Conservation (phyloP, 345 rosid species). For the Brassica incana region DNA sequence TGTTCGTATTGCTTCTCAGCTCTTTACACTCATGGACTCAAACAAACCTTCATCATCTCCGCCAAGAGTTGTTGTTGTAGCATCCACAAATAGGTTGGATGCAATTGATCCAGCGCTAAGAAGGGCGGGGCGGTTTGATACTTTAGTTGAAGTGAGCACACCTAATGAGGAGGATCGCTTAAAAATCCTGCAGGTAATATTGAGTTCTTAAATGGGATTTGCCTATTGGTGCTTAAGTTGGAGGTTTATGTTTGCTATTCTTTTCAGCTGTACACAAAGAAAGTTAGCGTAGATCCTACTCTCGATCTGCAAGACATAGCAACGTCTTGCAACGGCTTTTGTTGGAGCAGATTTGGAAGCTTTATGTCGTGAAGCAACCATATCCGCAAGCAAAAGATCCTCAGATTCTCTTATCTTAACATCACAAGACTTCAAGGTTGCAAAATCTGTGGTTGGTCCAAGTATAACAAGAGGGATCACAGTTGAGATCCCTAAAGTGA, state of each 20-base stretch:
- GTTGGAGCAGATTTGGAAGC: constrained; percentile 98
- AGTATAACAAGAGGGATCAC: constrained; percentile 93
- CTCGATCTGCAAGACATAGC: constrained; percentile 70
- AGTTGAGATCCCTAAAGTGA: constrained; percentile 81
- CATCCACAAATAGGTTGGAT: constrained; percentile 88
- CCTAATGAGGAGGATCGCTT: constrained; percentile 82
- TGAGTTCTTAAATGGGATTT: neutral
- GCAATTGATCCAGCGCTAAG: constrained; percentile 79
- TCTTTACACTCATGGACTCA: constrained; percentile 77
- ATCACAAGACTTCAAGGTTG: constrained; percentile 66
- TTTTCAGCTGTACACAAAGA: constrained; percentile 77
- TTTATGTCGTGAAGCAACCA: constrained; percentile 74
- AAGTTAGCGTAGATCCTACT: constrained; percentile 53
- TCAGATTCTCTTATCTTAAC: constrained; percentile 47
- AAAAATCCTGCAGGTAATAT: constrained; percentile 69
- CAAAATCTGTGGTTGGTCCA: constrained; percentile 74
- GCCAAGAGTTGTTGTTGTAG: constrained; percentile 61
- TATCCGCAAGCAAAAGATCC: constrained; percentile 60
- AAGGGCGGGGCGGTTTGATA: constrained; percentile 82
- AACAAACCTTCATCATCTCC: constrained; percentile 51
- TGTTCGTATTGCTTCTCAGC: constrained; percentile 78
- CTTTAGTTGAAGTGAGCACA: constrained; percentile 79
- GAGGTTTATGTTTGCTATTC: neutral
- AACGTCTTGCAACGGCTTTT: constrained; percentile 79
- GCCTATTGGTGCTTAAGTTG: neutral